Evolutionary conservation across 495 filamentous ascomycete species (phyloP).

Genomic region (Aspergillus taichungensis): DNA sequence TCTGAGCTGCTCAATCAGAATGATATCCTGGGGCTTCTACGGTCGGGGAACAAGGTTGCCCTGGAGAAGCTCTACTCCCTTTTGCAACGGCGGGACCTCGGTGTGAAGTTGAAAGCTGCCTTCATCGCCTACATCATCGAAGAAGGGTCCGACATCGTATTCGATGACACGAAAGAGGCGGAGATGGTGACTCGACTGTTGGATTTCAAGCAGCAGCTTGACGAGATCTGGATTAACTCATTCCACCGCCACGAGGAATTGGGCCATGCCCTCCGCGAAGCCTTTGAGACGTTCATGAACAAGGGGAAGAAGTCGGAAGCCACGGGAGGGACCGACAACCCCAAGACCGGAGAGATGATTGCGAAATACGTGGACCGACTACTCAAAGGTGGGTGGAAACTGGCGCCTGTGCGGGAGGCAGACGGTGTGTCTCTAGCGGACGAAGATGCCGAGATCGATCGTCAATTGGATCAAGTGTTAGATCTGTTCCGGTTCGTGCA

Average conservation of each 20-base stretch:
- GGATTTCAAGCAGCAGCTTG: conserved; percentile 70
- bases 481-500: conserved; percentile 96
- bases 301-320: conserved; percentile 56
- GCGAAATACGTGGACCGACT: conserved; percentile 93
- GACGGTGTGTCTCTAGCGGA: conserved; percentile 56
- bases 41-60: conserved; percentile 52
- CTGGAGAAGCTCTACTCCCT: conserved; percentile 71
- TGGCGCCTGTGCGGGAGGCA: conserved; percentile 38
- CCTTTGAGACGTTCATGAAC: conserved; percentile 88
- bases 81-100: conserved; percentile 55
- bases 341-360: conserved; percentile 96
- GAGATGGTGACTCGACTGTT: conserved; percentile 85
- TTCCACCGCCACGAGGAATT: conserved; percentile 70
- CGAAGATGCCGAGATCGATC: conserved; percentile 81
- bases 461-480: conserved; percentile 81
- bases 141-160: conserved; percentile 69
- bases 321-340: conserved; percentile 69
- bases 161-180: conserved; percentile 64
- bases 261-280: conserved; percentile 66
- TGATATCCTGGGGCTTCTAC: conserved; percentile 59
- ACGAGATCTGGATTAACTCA: conserved; percentile 59
- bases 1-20: conserved; percentile 49
- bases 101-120: conserved; percentile 53
- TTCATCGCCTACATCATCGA: conserved; percentile 73
- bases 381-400: conserved; percentile 76